Evolutionary conservation across 2,329 filamentous ascomycete species (phyloP), one percentile per base, ranked within the genome.

Genomic region (Phialemoniopsis sp.): DNA sequence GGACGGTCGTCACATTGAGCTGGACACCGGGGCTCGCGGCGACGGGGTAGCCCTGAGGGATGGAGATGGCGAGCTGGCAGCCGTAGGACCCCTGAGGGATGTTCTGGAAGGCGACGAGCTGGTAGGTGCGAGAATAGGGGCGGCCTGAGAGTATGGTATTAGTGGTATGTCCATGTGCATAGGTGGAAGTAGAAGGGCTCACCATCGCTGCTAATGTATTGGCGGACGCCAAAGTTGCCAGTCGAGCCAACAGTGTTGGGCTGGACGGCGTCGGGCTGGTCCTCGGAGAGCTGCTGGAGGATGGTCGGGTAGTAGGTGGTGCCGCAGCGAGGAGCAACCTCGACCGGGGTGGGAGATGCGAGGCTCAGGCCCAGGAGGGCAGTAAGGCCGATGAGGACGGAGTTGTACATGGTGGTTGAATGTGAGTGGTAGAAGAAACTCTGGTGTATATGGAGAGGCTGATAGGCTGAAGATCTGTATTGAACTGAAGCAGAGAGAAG

Each of bases 281-380:
- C 13, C 37, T 43, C 41, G 8, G 41, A 34, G 33, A 43, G 17
- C 37, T 43, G 41, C 41, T 43, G 41, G 21, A 39, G 41, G 21
- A 43, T 43, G n/a, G 41, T 39, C 34, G 41, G 41, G 31, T 39
- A 39, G 41, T 43, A 43, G 34, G 41, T 43, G 15, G 41, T 39
- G 41, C 41, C 37, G 34, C 37, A 39, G 32, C 37, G 41, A 8
- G 41, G 41, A 5, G 33, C 41, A 13, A 39, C 17, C 26, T 37
- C 41, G 13, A 31, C 40, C 13, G 40, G 40, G 13, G 41, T 37
- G 13, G 41, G 41, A 15, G 36, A 37, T 13, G 37, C 41, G n/a
- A 31, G 21, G 16, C 32, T 34, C n/a, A 34, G 34, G 26, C 37
- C 34, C 13, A 34, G 13, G 5, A 43, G 34, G 17, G 38, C 37